Evolutionary conservation across 2,329 filamentous ascomycete species (phyloP).

Genomic region (Neofusicoccum sp.): DNA sequence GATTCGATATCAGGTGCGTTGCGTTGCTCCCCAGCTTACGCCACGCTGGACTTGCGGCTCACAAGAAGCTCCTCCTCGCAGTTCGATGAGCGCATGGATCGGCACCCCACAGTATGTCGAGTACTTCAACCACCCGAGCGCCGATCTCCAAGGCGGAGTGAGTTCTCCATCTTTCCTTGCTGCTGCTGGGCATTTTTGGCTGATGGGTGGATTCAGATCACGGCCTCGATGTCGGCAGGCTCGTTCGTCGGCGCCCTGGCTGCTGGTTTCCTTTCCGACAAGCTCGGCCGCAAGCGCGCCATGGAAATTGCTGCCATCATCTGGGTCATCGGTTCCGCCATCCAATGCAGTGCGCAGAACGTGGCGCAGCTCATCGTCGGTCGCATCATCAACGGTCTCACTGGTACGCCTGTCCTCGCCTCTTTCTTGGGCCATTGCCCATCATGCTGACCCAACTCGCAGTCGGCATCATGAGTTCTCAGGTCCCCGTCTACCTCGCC

Average conservation of each 20-base stretch:
- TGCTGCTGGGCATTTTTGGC: neutral
- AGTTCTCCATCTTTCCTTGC: neutral
- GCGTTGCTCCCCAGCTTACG: constrained; percentile 24
- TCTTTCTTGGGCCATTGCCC: neutral
- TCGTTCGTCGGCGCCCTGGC: constrained; percentile 52
- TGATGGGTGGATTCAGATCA: constrained; percentile 36
- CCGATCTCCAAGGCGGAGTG: constrained; percentile 48
- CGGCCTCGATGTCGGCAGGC: constrained; percentile 52
- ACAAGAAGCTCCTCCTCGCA: neutral
- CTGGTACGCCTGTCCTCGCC: constrained; percentile 15
- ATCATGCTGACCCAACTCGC: neutral
- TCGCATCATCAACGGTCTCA: constrained; percentile 50
- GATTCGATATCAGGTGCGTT: constrained; percentile 68
- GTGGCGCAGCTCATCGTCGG: constrained; percentile 47
- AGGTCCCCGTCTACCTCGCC: constrained; percentile 50
- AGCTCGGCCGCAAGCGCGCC: constrained; percentile 45
- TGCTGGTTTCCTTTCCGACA: constrained; percentile 55
- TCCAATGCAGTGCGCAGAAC: constrained; percentile 20
- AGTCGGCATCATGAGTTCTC: constrained; percentile 48
- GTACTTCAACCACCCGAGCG: constrained; percentile 56
- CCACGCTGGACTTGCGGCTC: constrained; percentile 40
- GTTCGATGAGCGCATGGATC: constrained; percentile 53
- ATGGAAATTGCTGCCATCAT: constrained; percentile 38
- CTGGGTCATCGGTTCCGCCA: constrained; percentile 38
- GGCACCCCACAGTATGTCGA: constrained; percentile 49